phyloP scores from a whole-genome alignment of 2,329 filamentous ascomycete genomes.

The Colletotrichum orbiculare region DNA sequence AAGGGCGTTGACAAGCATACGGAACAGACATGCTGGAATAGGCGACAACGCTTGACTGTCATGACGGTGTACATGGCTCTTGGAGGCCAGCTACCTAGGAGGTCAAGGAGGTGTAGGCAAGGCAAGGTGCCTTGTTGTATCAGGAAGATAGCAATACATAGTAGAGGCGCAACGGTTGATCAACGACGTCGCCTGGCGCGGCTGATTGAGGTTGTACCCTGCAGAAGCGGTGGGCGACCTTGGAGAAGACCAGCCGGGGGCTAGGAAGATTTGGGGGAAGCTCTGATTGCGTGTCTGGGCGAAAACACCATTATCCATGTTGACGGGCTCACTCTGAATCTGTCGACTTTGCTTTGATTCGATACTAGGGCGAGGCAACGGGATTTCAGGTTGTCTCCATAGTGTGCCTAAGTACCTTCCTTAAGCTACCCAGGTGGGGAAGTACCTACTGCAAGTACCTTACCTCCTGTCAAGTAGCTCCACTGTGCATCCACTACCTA shows the following conservation, averaged over 20 bases:
- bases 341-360: too few species aligned
- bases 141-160: neutral
- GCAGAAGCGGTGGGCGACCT: conserved; percentile 9
- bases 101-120: too few species aligned
- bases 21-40: too few species aligned
- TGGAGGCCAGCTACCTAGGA: too few species aligned
- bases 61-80: too few species aligned
- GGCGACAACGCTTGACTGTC: too few species aligned
- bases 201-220: conserved; percentile 26
- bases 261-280: conserved; percentile 26
- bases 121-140: too few species aligned
- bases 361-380: too few species aligned
- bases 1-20: too few species aligned
- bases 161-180: neutral
- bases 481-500: conserved; percentile 22
- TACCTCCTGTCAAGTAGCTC: neutral
- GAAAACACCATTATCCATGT: conserved; percentile 29
- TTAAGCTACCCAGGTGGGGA: neutral
- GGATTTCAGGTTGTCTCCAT: too few species aligned
- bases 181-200: conserved; percentile 21
- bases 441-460: neutral
- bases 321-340: neutral
- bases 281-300: conserved; percentile 20
- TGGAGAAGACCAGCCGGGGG: conserved; percentile 2
- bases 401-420: too few species aligned